phyloP scores from a whole-genome alignment of 1,284 basidiomycete species.

The Acaromyces ingoldii region DNA sequence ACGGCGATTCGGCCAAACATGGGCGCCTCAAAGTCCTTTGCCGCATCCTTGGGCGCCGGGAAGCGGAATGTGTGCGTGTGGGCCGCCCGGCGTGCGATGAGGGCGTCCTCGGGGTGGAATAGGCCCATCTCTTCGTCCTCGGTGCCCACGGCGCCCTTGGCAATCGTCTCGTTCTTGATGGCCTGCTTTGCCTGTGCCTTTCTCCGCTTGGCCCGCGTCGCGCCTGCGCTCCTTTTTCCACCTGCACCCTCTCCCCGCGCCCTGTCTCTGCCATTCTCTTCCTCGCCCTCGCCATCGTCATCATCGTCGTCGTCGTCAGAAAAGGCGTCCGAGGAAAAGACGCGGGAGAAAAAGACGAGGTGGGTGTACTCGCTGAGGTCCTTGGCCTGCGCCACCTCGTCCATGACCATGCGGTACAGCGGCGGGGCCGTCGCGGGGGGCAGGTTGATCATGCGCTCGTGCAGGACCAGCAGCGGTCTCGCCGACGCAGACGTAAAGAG shows the following conservation, averaged over 20 bases:
- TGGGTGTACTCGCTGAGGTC: constrained; percentile 12
- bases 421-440: constrained; percentile 40
- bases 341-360: constrained; percentile 43
- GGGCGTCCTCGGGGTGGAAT: constrained; percentile 48
- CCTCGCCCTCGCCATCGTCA: constrained; percentile 3
- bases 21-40: constrained; percentile 41
- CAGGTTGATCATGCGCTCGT: constrained; percentile 50
- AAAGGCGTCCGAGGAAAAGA: constrained; percentile 43
- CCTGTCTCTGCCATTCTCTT: background rate
- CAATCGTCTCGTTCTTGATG: constrained; percentile 1
- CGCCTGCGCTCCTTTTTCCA: too few species aligned
- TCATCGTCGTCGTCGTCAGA: constrained; percentile 32
- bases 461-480: constrained; percentile 25
- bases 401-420: constrained; percentile 44
- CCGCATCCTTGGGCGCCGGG: constrained; percentile 41
- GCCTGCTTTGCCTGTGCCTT: background rate
- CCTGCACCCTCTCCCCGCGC: background rate
- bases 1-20: constrained; percentile 40
- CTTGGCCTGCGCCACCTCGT: constrained; percentile 20
- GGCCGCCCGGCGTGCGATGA: constrained; percentile 29
- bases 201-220: too few species aligned
- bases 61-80: constrained; percentile 43
- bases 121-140: constrained; percentile 33
- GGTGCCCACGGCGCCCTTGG: background rate
- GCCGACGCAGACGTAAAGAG: constrained; percentile 19